Evolutionary conservation across 192 early-diverging fungal species (phyloP).

Genomic region (Podila epigama): DNA sequence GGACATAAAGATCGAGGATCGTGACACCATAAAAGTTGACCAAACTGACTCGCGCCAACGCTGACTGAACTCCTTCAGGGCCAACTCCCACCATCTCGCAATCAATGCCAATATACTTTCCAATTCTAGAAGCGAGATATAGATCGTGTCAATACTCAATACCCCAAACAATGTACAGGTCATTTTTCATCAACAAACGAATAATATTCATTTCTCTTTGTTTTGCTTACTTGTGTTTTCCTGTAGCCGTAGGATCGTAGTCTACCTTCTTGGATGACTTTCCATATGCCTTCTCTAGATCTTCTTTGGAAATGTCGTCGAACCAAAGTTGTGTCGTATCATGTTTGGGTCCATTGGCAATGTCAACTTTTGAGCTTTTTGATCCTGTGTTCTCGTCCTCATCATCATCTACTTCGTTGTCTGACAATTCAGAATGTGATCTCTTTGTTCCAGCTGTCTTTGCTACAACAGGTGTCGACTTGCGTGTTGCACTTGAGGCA

Average conservation of each 20-base stretch:
- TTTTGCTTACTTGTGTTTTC: constrained; percentile 39
- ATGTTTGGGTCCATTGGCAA: constrained; percentile 20
- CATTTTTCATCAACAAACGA: too few species aligned
- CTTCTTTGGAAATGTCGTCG: constrained; percentile 59
- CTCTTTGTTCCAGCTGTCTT: constrained; percentile 24
- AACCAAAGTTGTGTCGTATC: constrained; percentile 60
- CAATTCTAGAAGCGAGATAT: constrained; percentile 53
- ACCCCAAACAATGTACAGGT: too few species aligned
- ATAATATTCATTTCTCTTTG: not conserved
- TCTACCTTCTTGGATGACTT: constrained; percentile 31
- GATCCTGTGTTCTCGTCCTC: constrained; percentile 40
- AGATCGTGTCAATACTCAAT: not conserved
- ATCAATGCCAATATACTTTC: constrained; percentile 95
- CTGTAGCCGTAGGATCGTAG: constrained; percentile 44
- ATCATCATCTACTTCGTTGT: constrained; percentile 16
- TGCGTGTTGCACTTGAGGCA: constrained; percentile 19
- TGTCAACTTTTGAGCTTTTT: constrained; percentile 3
- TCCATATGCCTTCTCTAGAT: constrained; percentile 55
- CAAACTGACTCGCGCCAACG: constrained; percentile 87
- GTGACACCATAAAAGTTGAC: constrained; percentile 94
- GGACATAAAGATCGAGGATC: constrained; percentile 86
- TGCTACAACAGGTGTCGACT: constrained; percentile 19
- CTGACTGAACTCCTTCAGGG: constrained; percentile 79
- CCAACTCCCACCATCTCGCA: constrained; percentile 99
- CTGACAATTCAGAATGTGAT: constrained; percentile 18